These are phyloP conservation scores for Coemansia sp. DNA, from an alignment of 192 early-diverging fungal genomes.

Conservation along the genomic window DNA sequence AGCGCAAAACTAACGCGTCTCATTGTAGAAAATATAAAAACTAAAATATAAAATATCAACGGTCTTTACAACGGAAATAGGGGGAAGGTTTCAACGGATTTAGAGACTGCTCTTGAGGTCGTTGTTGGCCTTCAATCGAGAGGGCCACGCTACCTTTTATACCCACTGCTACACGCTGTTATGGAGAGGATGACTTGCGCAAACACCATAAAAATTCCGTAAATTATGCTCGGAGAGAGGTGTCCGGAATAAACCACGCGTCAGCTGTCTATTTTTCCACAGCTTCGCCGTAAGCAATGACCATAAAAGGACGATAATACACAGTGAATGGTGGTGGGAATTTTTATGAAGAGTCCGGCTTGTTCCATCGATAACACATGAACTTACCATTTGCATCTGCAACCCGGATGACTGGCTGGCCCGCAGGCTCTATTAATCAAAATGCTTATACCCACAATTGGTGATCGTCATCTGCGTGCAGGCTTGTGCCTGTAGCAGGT, in stretches of 20 bases:
- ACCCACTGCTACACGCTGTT: background rate
- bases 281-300: background rate
- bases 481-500: background rate
- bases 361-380: background rate
- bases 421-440: background rate
- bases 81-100: background rate
- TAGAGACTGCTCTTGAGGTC: background rate
- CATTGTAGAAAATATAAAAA: constrained; percentile 13
- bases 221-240: background rate
- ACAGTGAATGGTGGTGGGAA: background rate
- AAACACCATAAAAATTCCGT: background rate
- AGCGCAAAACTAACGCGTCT: constrained; percentile 27
- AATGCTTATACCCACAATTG: background rate
- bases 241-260: background rate
- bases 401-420: background rate
- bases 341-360: background rate
- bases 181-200: background rate
- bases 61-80: background rate
- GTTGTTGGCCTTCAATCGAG: background rate
- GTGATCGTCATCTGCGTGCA: background rate
- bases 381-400: background rate
- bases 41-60: background rate
- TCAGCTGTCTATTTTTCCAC: background rate
- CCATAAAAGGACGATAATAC: background rate
- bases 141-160: background rate